Base-by-base conservation (phyloP, 208 protist species). In the Crithidia sp. region DNA sequence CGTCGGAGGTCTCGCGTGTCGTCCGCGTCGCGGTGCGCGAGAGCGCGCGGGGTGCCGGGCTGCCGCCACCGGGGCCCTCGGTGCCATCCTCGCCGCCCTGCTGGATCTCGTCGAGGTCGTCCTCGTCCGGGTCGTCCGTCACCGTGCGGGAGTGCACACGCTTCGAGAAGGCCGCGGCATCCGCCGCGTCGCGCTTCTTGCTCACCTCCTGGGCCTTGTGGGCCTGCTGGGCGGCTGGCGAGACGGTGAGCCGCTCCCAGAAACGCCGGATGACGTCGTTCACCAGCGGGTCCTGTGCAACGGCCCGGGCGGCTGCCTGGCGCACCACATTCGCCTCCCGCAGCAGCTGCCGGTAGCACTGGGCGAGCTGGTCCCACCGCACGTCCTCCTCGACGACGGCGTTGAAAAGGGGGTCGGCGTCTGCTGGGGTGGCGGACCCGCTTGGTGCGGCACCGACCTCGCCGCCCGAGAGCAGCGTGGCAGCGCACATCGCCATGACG, bases 171-270 rank as follows among this genome's bases (percentile, higher is more conserved):
- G 50, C 58, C 28, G 66, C 66, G 9, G 68, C 71, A n/a, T 59
- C 80, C 14, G 63, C 66, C 2, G 62, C 72, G 45, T 67, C 74
- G 59, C 61, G 57, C 17, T 68, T 64, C 59, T 65, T 74, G 28
- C 12, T 54, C 13, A 44, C 73, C 63, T 82, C 79, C 55, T 74
- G 70, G 5, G 57, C 41, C 37, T 76, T 66, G 63, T 84, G 69
- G 3, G 74, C 76, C 57, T 74, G 68, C 47, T 82, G 74, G 49
- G 79, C 87, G 28, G 84, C 84, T 39, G 82, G 56, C 0, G 87
- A 84, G n/a, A 92, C 85, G 44, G 91, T 96, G 10, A 96, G 54
- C 16, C 89, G 85, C 17, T 91, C 84, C 89, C 91, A 96, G 69
- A 91, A 94, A 45, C 91, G 91, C 5, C 78, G 80, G 58, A 96